Base-by-base conservation (phyloP, 129 eudicot genomes). In the Scalesia atractyloides region DNA sequence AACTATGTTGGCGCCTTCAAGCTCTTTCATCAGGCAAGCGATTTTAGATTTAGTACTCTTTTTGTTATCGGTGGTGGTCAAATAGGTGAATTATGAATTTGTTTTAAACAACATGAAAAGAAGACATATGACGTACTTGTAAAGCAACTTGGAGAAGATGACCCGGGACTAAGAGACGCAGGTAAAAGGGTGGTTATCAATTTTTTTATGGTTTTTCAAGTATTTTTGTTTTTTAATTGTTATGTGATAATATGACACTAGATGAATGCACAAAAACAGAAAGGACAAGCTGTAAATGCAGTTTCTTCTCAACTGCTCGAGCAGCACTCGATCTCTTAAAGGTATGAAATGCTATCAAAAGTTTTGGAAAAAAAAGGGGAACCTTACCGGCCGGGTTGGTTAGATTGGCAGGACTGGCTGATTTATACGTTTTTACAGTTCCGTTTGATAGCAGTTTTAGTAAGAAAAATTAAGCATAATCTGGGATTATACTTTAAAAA, bases 91-190 rank as follows among this genome's bases (percentile, higher is more conserved):
- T 2, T 12, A 26, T 30, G 24, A 19, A 30, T 30, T 39, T 52
- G 52, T 13, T 24, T 24, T 73, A n/a, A 73, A 70, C 96, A 90
- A 96, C 97, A 94, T 81, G 98, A 94, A 65, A 94, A 87, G 82
- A 94, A 86, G 81, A 90, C 98, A 10, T 87, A 94, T 64, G 97
- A 94, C 64, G 90, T 94, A 65, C 96, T 94, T 64, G 93, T 90
- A 34, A 90, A 94, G 84, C 98, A 90, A 83, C 96, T 94, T 19
- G 98, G 97, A 61, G 96, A 88, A 82, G 97, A 94, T 50, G 98
- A 94, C 81, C 87, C 97, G 9, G 98, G 86, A 90, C 98, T 5
- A 91, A 11, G 98, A 94, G 52, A 60, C 84, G 43, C 97, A 89
- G 87, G 98, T 93, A 77, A 10, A 46, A 14, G 15, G 60, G 3